Conservation (phyloP, 345 rosid species). For the Xanthoceras sorbifolium region DNA sequence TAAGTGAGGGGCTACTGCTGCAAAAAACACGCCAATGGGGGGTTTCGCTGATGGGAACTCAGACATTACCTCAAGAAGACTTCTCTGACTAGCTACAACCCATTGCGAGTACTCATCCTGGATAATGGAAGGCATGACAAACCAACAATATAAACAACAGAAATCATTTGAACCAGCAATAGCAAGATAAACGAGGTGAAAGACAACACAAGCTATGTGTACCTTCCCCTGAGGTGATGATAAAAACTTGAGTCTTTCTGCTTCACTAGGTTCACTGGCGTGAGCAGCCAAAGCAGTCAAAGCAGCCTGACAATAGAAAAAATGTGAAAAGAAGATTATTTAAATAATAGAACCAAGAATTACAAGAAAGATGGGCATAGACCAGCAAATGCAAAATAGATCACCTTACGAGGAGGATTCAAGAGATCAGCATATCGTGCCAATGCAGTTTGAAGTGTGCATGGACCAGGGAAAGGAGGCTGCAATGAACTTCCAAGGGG, state of each 20-base stretch:
- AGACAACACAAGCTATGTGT: slow-evolving; percentile 7
- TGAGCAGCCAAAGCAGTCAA: slow-evolving; percentile 87
- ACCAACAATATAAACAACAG: background rate
- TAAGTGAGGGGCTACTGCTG: slow-evolving; percentile 89
- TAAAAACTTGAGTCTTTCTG: slow-evolving; percentile 54
- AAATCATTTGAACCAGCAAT: background rate
- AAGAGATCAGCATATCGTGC: slow-evolving; percentile 75
- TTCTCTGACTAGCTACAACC: slow-evolving; percentile 84
- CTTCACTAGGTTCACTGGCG: slow-evolving; percentile 85
- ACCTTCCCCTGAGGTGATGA: slow-evolving; percentile 80
- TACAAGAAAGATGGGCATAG: slow-evolving; percentile 6
- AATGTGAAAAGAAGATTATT: slow-evolving; percentile 5
- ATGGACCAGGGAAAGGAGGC: slow-evolving; percentile 85
- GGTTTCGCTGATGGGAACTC: slow-evolving; percentile 93
- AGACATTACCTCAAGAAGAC: slow-evolving; percentile 96
- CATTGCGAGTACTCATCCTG: slow-evolving; percentile 96
- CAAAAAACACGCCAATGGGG: slow-evolving; percentile 95
- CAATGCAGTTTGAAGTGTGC: slow-evolving; percentile 67
- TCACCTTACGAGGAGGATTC: slow-evolving; percentile 83
- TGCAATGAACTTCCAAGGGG: slow-evolving; percentile 66
- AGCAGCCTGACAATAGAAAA: slow-evolving; percentile 58
- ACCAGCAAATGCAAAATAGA: slow-evolving; percentile 8
- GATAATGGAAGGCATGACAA: background rate
- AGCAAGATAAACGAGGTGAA: background rate
- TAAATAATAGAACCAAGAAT: background rate